Evolutionary conservation across 768 basidiomycete genomes (phyloP).

Genomic region (Tubosaeta brunneosetosa): DNA sequence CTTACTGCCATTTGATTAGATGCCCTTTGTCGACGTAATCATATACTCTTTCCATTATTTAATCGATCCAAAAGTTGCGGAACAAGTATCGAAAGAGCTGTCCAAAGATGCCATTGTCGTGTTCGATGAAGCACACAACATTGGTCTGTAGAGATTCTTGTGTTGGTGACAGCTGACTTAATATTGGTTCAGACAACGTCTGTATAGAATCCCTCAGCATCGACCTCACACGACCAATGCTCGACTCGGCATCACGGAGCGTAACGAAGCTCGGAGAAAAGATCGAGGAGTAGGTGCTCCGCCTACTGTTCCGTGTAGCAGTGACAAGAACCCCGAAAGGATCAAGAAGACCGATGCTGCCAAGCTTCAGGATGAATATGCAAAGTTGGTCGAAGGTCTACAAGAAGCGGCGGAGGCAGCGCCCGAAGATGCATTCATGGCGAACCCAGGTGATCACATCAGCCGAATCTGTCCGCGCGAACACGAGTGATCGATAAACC

Average conservation of each 20-base stretch:
- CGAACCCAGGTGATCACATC: constrained; percentile 75
- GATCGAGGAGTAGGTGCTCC: constrained; percentile 79
- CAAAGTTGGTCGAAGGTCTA: constrained; percentile 89
- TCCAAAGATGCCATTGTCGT: constrained; percentile 98
- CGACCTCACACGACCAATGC: constrained; percentile 94
- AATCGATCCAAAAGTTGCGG: constrained; percentile 97
- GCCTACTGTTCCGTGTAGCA: not conserved
- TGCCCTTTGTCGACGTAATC: constrained; percentile 92
- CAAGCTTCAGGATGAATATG: constrained; percentile 95
- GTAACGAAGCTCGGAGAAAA: constrained; percentile 82
- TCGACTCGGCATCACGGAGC: constrained; percentile 89
- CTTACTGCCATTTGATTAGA: constrained; percentile 43
- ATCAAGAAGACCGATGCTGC: constrained; percentile 91
- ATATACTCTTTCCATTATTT: constrained; percentile 99
- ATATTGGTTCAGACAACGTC: constrained; percentile 70
- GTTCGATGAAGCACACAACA: constrained; percentile 99
- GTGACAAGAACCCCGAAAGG: constrained; percentile 39
- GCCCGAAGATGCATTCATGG: constrained; percentile 78
- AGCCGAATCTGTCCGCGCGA: not conserved
- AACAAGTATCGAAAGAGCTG: constrained; percentile 97
- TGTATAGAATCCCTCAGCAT: constrained; percentile 98
- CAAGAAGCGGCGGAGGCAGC: constrained; percentile 65
- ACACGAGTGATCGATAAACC: not conserved
- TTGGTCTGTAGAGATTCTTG: constrained; percentile 51
- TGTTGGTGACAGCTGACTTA: not conserved